Evolutionary conservation across 164 flowering plant genomes (phyloP), one percentile per base, ranked within the genome.

Genomic region (Berberis vulgaris): DNA sequence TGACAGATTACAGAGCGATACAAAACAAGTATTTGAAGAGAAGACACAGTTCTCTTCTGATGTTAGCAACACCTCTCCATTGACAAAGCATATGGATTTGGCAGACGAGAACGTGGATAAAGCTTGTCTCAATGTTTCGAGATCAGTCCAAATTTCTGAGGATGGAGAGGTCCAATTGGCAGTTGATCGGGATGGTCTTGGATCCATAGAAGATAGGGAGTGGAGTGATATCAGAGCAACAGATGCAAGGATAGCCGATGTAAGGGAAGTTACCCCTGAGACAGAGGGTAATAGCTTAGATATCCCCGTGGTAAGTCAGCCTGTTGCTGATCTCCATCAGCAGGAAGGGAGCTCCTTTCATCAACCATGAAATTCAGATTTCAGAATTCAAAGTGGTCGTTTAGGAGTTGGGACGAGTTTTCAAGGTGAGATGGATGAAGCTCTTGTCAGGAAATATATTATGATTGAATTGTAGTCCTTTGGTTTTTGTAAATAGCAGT

Each of bases 141-240:
- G 78, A 78, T 72, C 80, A 8, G 66, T 75, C 66, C 80, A 86
- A 5, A 72, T 72, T 7, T 69, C 85, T 3, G 82, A 71, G 7
- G 88, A 83, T 65, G 76, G 73, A 45, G 64, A 73, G 9, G 79
- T 78, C 42, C 79, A 77, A 46, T 65, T 76, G 68, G 62, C 81
- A 8, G 75, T 53, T 9, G 82, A 82, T 57, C 83, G 78, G 63
- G 70, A 71, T 2, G 71, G 78, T 59, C 70, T 65, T 62, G 81
- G 45, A 39, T 76, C 88, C 43, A 71, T 81, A 57, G 81, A 80
- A 45, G 91, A 89, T 57, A 73, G 83, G 49, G 90, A 86, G 61
- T 88, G 96, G 98, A 92, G 77, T 71, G 96, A 88, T 69, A 85
- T 92, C 73, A 87, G 77, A 68, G 82, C 91, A 56, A 83, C 88